Evolutionary conservation across 1,284 basidiomycete species (phyloP).

Genomic region (Athelia psychrophila): DNA sequence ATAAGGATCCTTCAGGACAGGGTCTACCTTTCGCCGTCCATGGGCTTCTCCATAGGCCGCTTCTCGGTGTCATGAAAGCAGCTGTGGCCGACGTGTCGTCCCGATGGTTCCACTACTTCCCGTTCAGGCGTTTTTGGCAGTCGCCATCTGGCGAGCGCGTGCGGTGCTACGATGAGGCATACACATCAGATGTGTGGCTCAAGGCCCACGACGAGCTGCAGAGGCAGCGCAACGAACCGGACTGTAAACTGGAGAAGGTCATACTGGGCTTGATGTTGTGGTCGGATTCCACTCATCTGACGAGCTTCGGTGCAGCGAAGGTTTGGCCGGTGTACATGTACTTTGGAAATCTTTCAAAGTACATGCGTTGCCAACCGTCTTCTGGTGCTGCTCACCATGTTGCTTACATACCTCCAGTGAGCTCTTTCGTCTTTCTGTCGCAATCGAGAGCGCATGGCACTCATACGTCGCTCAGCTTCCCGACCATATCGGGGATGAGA

Average conservation of each 20-base stretch:
- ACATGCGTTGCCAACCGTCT: constrained; percentile 15
- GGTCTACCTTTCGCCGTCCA: constrained; percentile 22
- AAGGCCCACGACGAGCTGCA: constrained; percentile 22
- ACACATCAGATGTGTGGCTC: constrained; percentile 25
- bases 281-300: constrained; percentile 19
- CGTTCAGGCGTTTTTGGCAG: no score
- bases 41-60: no score
- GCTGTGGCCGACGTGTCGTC: no score
- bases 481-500: constrained; percentile 12
- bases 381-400: constrained; percentile 21
- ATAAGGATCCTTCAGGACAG: no score
- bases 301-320: constrained; percentile 13
- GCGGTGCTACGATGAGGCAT: constrained; percentile 28
- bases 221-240: constrained; percentile 5
- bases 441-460: not conserved
- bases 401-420: constrained; percentile 25
- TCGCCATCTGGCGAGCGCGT: constrained; percentile 9
- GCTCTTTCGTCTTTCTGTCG: constrained; percentile 5
- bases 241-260: constrained; percentile 15
- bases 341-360: constrained; percentile 27
- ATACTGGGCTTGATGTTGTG: constrained; percentile 17
- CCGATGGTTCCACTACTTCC: no score
- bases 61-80: no score
- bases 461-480: constrained; percentile 8
- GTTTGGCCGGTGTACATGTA: constrained; percentile 18